Conservation (phyloP, 805 yeast genomes). For the Myxozyma udenii region DNA sequence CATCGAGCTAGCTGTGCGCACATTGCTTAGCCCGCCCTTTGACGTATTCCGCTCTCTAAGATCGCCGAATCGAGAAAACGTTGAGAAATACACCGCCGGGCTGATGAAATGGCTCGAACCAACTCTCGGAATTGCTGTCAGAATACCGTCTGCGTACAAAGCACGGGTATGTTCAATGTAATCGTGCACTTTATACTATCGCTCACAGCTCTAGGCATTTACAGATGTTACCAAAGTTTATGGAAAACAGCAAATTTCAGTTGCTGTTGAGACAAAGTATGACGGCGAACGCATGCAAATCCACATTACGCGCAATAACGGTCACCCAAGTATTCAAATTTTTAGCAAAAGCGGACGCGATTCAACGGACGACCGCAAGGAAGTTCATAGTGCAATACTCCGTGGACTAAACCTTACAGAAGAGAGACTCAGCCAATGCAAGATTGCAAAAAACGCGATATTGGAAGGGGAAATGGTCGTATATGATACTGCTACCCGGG, state of each 20-base stretch:
- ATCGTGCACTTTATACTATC: background rate
- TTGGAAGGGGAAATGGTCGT: slow-evolving; percentile 24
- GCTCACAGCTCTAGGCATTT: no score
- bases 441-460: slow-evolving; percentile 1
- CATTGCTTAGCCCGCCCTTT: slow-evolving; percentile 5
- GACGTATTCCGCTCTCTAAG: slow-evolving; percentile 2
- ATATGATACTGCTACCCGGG: slow-evolving; percentile 1
- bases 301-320: slow-evolving; percentile 3
- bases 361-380: slow-evolving; percentile 17
- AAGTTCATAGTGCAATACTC: slow-evolving; percentile 6
- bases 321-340: slow-evolving; percentile 1
- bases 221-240: slow-evolving; percentile 1
- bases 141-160: slow-evolving; percentile 14
- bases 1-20: background rate
- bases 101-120: slow-evolving; percentile 9
- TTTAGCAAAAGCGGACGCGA: slow-evolving; percentile 24
- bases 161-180: slow-evolving; percentile 12
- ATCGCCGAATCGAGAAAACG: background rate
- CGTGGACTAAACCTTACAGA: background rate
- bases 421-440: background rate
- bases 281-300: slow-evolving; percentile 28
- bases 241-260: background rate
- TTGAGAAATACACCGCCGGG: slow-evolving; percentile 1
- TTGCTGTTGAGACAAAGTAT: slow-evolving; percentile 18
- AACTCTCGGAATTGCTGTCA: slow-evolving; percentile 10